These are phyloP conservation scores for Fistulinella cinereoalba DNA, from an alignment of 1,284 basidiomycete species.

Conservation along the genomic window DNA sequence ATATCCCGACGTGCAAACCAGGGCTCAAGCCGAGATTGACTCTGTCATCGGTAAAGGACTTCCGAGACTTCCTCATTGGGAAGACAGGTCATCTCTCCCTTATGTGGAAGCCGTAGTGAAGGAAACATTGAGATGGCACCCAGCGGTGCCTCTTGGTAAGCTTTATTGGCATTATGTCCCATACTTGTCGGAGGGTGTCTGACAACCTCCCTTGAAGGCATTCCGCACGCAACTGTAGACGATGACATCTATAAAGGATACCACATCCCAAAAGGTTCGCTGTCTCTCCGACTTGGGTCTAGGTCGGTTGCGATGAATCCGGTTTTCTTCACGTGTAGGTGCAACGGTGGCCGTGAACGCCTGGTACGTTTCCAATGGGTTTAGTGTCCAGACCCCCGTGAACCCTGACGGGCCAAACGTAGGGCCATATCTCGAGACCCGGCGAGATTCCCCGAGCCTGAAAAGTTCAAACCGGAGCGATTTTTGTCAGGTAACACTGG, in stretches of 20 bases:
- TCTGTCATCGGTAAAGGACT: slow-evolving; percentile 35
- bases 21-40: slow-evolving; percentile 46
- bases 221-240: background rate
- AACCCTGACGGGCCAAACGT: background rate
- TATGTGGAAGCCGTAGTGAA: slow-evolving; percentile 50
- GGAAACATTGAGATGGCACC: slow-evolving; percentile 52
- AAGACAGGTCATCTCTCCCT: slow-evolving; percentile 38
- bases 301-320: background rate
- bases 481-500: slow-evolving; percentile 29
- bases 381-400: background rate
- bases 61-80: slow-evolving; percentile 37
- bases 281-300: too few species aligned
- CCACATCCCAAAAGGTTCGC: background rate
- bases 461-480: slow-evolving; percentile 43
- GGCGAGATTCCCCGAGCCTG: slow-evolving; percentile 40
- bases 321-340: slow-evolving; percentile 9
- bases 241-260: background rate
- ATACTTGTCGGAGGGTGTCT: too few species aligned
- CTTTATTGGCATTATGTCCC: background rate
- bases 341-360: slow-evolving; percentile 21
- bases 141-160: slow-evolving; percentile 38
- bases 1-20: slow-evolving; percentile 43
- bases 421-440: slow-evolving; percentile 47
- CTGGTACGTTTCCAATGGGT: slow-evolving; percentile 16
- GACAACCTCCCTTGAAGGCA: too few species aligned